These are phyloP conservation scores for Colletotrichum incanum DNA, from an alignment of 2,329 filamentous ascomycete species.

Conservation along the genomic window DNA sequence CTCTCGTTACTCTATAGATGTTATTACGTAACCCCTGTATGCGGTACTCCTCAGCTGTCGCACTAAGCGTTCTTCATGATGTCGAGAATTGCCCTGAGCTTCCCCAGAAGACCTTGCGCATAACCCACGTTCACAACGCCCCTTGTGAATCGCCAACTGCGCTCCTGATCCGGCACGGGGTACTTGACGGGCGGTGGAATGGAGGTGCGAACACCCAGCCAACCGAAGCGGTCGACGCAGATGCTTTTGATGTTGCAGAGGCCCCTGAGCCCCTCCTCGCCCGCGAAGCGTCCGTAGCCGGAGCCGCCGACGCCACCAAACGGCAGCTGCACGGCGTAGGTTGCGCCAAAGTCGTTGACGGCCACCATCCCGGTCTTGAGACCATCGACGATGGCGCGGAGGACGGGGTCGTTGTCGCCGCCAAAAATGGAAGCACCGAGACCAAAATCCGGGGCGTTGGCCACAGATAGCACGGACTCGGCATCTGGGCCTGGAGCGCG, in stretches of 20 bases:
- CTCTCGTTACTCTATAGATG: neutral
- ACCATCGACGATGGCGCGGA: constrained; percentile 76
- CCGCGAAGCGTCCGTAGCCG: constrained; percentile 94
- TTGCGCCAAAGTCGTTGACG: constrained; percentile 95
- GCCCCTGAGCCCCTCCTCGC: constrained; percentile 86
- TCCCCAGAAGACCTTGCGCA: constrained; percentile 58
- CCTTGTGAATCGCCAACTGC: constrained; percentile 76
- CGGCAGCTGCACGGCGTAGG: constrained; percentile 93
- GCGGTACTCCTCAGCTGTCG: no score
- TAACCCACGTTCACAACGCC: constrained; percentile 76
- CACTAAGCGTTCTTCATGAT: constrained; percentile 61
- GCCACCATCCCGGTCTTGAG: constrained; percentile 91
- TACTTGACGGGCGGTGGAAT: constrained; percentile 89
- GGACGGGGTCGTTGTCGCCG: constrained; percentile 69
- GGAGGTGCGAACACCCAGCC: constrained; percentile 77
- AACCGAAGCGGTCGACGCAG: constrained; percentile 80
- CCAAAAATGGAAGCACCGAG: constrained; percentile 94
- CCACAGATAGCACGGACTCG: constrained; percentile 78
- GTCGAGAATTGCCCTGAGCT: constrained; percentile 57
- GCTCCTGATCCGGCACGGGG: constrained; percentile 77
- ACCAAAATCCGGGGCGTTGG: constrained; percentile 88
- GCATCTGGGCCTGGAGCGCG: constrained; percentile 74
- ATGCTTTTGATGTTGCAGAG: constrained; percentile 92
- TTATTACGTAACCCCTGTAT: neutral
- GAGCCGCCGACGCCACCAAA: constrained; percentile 94